These are phyloP conservation scores for Wickerhamomyces canadensis DNA, from an alignment of 805 yeast genomes.

Conservation along the genomic window DNA sequence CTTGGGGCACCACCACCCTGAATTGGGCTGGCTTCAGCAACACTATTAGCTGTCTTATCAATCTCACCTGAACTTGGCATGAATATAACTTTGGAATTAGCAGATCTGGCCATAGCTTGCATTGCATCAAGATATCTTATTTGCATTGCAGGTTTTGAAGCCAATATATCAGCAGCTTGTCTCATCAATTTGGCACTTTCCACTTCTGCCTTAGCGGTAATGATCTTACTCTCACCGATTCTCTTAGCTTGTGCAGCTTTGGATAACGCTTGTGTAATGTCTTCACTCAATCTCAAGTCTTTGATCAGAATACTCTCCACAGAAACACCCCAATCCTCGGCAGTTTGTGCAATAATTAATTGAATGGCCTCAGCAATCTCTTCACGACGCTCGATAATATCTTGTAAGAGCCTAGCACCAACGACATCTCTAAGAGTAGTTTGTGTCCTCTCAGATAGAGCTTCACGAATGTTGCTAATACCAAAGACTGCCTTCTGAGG, in stretches of 20 bases:
- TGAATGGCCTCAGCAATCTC: conserved; percentile 64
- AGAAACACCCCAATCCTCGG: conserved; percentile 64
- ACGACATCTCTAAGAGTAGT: conserved; percentile 69
- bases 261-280: conserved; percentile 55
- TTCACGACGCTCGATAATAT: conserved; percentile 67
- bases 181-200: conserved; percentile 73
- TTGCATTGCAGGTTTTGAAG: conserved; percentile 74
- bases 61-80: conserved; percentile 59
- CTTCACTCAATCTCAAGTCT: conserved; percentile 50
- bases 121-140: conserved; percentile 74
- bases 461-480: conserved; percentile 45
- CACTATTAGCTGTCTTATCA: conserved; percentile 29
- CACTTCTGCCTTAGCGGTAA: conserved; percentile 70
- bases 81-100: conserved; percentile 65
- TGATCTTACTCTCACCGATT: conserved; percentile 72
- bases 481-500: conserved; percentile 64
- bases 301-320: conserved; percentile 65
- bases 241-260: conserved; percentile 74
- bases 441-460: conserved; percentile 63
- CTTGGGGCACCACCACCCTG: too few relatives aligned
- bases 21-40: not conserved
- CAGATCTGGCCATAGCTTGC: conserved; percentile 60
- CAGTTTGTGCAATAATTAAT: conserved; percentile 54
- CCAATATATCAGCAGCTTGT: conserved; percentile 71
- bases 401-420: conserved; percentile 61